Conservation (phyloP, 108 stramenopile genomes). For the Nitzschia palea region DNA sequence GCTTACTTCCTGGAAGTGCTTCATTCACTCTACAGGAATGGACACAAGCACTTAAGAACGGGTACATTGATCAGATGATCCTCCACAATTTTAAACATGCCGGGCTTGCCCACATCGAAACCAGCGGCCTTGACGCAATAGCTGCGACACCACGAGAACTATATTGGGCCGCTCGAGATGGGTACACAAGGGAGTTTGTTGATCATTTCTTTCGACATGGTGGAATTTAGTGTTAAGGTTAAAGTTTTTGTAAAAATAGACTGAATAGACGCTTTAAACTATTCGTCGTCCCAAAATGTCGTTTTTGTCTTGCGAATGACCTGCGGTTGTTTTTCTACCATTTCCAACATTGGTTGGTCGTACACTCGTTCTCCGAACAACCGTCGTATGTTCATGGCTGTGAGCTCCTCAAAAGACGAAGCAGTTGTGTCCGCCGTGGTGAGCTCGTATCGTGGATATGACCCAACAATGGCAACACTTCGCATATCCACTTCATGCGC, state of each 20-base stretch:
- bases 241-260: background rate
- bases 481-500: conserved; percentile 79
- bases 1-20: background rate
- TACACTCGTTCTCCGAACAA: conserved; percentile 51
- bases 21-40: conserved; percentile 40
- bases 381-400: conserved; percentile 58
- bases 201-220: conserved; percentile 50
- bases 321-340: conserved; percentile 12
- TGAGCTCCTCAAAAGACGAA: conserved; percentile 37
- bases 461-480: conserved; percentile 57
- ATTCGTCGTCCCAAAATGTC: conserved; percentile 26
- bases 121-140: background rate
- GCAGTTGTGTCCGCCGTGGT: conserved; percentile 64
- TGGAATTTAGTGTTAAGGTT: conserved; percentile 29
- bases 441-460: conserved; percentile 74
- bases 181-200: conserved; percentile 39
- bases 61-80: conserved; percentile 34
- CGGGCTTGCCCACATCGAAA: conserved; percentile 30
- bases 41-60: conserved; percentile 38
- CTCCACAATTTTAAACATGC: conserved; percentile 35
- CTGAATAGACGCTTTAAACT: background rate
- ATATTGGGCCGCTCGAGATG: conserved; percentile 45
- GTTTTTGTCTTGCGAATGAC: conserved; percentile 22
- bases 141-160: conserved; percentile 48
- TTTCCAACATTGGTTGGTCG: conserved; percentile 46